Conservation (phyloP, 129 eudicot genomes). For the Artemisia tridentata region DNA sequence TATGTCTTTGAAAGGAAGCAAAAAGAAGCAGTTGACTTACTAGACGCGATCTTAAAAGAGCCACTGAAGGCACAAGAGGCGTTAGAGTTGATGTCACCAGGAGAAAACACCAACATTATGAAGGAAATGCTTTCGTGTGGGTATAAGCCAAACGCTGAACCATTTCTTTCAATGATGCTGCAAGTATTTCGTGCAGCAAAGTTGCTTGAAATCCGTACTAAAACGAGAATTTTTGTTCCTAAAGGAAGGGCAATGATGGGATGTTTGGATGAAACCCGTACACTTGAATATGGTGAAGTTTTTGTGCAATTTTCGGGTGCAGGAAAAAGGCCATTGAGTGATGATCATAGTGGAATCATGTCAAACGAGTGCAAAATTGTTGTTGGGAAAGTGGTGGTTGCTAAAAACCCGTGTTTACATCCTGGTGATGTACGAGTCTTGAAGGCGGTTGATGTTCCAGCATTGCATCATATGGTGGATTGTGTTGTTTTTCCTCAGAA, state of each 20-base stretch:
- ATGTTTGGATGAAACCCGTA: constrained; percentile 74
- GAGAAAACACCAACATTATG: constrained; percentile 71
- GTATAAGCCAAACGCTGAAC: constrained; percentile 73
- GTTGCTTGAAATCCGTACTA: constrained; percentile 64
- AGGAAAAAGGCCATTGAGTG: constrained; percentile 34
- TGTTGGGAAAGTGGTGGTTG: constrained; percentile 60
- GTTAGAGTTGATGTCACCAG: constrained; percentile 73
- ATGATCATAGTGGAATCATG: constrained; percentile 18
- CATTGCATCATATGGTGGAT: constrained; percentile 74
- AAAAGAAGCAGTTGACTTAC: constrained; percentile 57
- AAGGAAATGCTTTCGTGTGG: constrained; percentile 83
- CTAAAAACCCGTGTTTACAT: constrained; percentile 87
- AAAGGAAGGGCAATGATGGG: constrained; percentile 84
- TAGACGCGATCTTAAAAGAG: constrained; percentile 54
- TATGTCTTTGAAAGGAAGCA: constrained; percentile 65
- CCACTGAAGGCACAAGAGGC: constrained; percentile 73
- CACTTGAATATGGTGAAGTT: constrained; percentile 78
- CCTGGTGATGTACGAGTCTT: constrained; percentile 81
- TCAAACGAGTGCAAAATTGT: constrained; percentile 18
- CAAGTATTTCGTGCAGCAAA: constrained; percentile 72
- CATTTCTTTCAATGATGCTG: constrained; percentile 88
- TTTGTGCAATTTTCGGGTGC: constrained; percentile 70
- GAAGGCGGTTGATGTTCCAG: constrained; percentile 57
- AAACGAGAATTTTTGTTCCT: constrained; percentile 60
- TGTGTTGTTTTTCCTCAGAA: constrained; percentile 79